A percentile compares a stretch with the other conserved stretches of the same genome.
These are phyloP conservation scores for Ophiocordyceps camponoti-saundersi DNA, from an alignment of 2,329 filamentous ascomycete species.

Conservation along the genomic window DNA sequence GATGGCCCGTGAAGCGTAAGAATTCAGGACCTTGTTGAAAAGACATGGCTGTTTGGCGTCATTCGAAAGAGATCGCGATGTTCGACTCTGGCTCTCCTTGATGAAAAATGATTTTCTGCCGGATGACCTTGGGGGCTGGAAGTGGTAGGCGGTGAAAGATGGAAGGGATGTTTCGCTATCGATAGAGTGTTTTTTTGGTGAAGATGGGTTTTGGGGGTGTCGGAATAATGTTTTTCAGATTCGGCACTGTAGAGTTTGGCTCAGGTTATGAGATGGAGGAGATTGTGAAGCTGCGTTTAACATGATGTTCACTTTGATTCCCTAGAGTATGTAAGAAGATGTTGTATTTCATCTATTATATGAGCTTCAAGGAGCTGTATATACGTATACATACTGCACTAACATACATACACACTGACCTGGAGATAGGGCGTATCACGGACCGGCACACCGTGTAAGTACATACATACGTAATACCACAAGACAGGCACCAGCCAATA, in stretches of 20 bases:
- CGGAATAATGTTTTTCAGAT: not conserved
- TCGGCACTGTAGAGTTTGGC: not conserved
- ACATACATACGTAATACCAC: too few relatives aligned
- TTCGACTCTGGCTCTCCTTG: too few relatives aligned
- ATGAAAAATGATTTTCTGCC: conserved; percentile 23
- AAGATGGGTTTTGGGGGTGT: not conserved
- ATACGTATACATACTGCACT: too few relatives aligned
- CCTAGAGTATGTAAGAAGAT: too few relatives aligned
- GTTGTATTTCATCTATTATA: too few relatives aligned
- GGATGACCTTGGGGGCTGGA: not conserved
- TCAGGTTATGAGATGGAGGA: not conserved
- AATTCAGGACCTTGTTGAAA: conserved; percentile 28
- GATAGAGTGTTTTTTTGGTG: conserved; percentile 9
- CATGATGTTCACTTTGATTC: too few relatives aligned
- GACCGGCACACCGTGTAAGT: too few relatives aligned
- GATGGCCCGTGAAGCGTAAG: conserved; percentile 70
- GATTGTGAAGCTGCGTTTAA: too few relatives aligned
- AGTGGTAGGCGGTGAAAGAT: conserved; percentile 14
- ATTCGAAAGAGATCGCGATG: not conserved
- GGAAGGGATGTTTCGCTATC: conserved; percentile 11
- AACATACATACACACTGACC: too few relatives aligned
- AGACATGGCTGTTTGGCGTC: conserved; percentile 12
- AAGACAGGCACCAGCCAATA: too few relatives aligned
- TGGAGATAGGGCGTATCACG: too few relatives aligned
- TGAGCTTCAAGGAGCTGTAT: too few relatives aligned